Percentiles rank a stretch among this genome's conserved stretches.
Evolutionary conservation across 1,284 basidiomycete genomes (phyloP).

Genomic region (Hemileia vastatrix): DNA sequence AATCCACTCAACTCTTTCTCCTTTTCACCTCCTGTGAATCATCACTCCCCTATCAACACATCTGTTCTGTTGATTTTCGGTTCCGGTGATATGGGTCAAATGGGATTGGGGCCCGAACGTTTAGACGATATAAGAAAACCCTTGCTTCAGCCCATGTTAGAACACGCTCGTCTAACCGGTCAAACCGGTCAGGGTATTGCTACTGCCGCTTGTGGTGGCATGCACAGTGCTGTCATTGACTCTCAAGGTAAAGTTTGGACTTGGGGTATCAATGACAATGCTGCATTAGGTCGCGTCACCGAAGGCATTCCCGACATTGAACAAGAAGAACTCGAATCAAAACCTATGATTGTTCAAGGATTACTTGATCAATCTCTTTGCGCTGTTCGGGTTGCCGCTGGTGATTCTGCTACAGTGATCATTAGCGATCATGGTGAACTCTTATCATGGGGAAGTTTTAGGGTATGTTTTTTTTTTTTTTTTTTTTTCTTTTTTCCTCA

Average conservation of each 20-base stretch:
- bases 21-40: too few species aligned
- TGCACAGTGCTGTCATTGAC: constrained; percentile 75
- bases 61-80: constrained; percentile 21
- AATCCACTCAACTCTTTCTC: constrained; percentile 11
- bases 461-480: constrained; percentile 58
- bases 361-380: constrained; percentile 60
- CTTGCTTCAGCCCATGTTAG: constrained; percentile 8
- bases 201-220: constrained; percentile 59
- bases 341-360: constrained; percentile 63
- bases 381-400: constrained; percentile 68
- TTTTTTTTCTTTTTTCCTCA: neutral
- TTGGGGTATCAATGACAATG: constrained; percentile 80
- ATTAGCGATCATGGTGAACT: constrained; percentile 67
- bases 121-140: constrained; percentile 17
- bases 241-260: constrained; percentile 62
- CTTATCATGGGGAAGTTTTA: constrained; percentile 82
- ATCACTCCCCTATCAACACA: too few species aligned
- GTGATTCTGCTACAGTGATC: constrained; percentile 74
- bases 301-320: constrained; percentile 61
- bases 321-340: constrained; percentile 66
- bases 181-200: neutral
- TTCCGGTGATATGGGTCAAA: constrained; percentile 20
- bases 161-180: neutral
- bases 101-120: constrained; percentile 12
- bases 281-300: constrained; percentile 74